Evolutionary conservation across 805 yeast species (phyloP).

Genomic region (Yarrowia phangngaensis): DNA sequence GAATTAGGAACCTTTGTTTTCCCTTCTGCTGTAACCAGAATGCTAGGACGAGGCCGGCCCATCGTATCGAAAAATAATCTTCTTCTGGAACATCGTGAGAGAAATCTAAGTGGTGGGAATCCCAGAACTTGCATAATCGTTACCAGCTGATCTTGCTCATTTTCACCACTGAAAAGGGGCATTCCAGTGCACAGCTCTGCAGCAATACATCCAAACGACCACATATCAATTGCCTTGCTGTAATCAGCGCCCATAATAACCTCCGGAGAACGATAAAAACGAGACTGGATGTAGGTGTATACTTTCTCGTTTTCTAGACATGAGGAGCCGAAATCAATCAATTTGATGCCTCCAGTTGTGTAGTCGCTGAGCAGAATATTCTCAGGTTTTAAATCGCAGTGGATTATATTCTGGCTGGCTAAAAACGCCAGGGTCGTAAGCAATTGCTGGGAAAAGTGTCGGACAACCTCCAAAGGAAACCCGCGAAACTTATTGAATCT

Average conservation of each 20-base stretch:
- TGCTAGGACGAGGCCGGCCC: constrained; percentile 37
- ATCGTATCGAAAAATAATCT: constrained; percentile 41
- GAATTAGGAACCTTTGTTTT: constrained; percentile 33
- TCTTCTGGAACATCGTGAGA: constrained; percentile 39
- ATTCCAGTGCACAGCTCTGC: constrained; percentile 91
- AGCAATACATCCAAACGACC: constrained; percentile 97
- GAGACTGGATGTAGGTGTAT: constrained; percentile 90
- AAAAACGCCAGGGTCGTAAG: constrained; percentile 58
- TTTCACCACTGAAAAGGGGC: constrained; percentile 93
- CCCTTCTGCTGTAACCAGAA: constrained; percentile 32
- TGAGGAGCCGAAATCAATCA: constrained; percentile 73
- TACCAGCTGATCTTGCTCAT: constrained; percentile 80
- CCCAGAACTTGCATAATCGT: constrained; percentile 89
- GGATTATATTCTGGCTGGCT: constrained; percentile 57
- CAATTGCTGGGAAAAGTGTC: constrained; percentile 51
- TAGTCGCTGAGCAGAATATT: constrained; percentile 59
- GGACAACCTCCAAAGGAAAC: constrained; percentile 37
- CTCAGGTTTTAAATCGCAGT: constrained; percentile 85
- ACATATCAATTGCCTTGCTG: constrained; percentile 87
- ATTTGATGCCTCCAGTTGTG: constrained; percentile 50
- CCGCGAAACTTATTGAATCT: constrained; percentile 41
- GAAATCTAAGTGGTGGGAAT: constrained; percentile 59
- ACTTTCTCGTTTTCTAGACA: constrained; percentile 66
- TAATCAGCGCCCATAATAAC: constrained; percentile 85
- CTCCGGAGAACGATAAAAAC: constrained; percentile 96